Base-by-base conservation (phyloP, 2,329 filamentous ascomycete species). In the Penicillium paneum region DNA sequence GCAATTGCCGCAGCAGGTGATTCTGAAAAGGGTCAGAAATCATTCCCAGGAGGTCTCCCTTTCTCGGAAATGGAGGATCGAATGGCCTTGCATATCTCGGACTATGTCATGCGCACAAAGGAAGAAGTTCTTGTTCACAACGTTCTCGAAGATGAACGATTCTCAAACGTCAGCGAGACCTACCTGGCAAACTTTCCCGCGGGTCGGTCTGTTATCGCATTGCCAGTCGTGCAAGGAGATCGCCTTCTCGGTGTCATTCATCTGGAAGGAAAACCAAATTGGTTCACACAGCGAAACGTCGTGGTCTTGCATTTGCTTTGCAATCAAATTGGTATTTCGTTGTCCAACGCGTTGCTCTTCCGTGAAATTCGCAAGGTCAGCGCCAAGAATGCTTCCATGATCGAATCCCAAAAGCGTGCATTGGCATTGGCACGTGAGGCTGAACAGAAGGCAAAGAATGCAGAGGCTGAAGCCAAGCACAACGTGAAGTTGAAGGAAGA, bases 401-500 rank as follows among this genome's bases (percentile, higher is more conserved):
- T 87, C 7, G 83, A 85, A 61, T 79, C 84, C 41, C 84, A 87
- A 63, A 86, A 84, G 67, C 78, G 82, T 48, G 81, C 84, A 3
- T 76, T 87, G 19, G 78, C 79, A 5, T 82, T 85, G 61, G 84
- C 84, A 32, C 78, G 83, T 40, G 81, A 83, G 48, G 79, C 84
- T 2, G 84, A 87, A 65, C 79, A 81, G 63, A 87, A 87, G 63
- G 83, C 84, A 2, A 87, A 86, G 67, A 77, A 80, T 57, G 84
- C 84, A 0, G 84, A 87, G 66, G 82, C 82, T 0, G 80, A 85
- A 64, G 84, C 84, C 1, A 81, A 84, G 61, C 80, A 83, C 58
- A 86, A 85, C 65, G 84, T 87, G 67, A 83, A 82, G 61, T 71
- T 87, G 38, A 87, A 87, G 61, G 84, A 87, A 67, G 84, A 87